phyloP scores from a whole-genome alignment of 768 basidiomycete genomes.

The Daedalea quercina region DNA sequence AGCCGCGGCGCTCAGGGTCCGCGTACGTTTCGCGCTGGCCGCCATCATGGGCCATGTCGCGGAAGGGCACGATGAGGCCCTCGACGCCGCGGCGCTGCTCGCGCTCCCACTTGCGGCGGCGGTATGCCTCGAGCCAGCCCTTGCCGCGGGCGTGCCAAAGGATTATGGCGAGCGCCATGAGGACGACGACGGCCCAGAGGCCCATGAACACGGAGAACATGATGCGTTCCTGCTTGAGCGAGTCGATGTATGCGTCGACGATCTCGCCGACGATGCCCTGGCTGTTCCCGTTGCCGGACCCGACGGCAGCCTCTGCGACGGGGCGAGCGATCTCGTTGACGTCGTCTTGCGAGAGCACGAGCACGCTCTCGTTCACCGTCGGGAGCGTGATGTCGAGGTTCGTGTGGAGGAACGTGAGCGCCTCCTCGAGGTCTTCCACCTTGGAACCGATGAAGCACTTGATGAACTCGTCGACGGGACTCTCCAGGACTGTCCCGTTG shows the following conservation, averaged over 20 bases:
- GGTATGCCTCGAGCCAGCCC: constrained; percentile 37
- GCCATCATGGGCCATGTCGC: neutral
- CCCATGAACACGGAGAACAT: constrained; percentile 81
- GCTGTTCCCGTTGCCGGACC: constrained; percentile 42
- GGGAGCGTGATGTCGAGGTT: constrained; percentile 81
- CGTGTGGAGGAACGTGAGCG: constrained; percentile 85
- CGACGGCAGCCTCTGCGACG: constrained; percentile 78
- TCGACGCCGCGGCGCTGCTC: constrained; percentile 46
- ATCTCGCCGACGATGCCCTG: constrained; percentile 67
- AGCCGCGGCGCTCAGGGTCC: neutral
- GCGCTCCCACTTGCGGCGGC: constrained; percentile 41
- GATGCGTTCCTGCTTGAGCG: constrained; percentile 73
- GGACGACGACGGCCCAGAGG: constrained; percentile 76
- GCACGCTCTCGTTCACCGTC: constrained; percentile 62
- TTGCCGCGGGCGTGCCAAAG: constrained; percentile 67
- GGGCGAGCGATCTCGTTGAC: constrained; percentile 75
- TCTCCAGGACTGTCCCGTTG: constrained; percentile 75
- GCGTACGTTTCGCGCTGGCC: neutral
- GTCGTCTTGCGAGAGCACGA: constrained; percentile 66
- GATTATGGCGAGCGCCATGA: constrained; percentile 69
- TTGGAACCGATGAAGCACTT: constrained; percentile 90
- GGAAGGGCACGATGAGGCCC: constrained; percentile 27
- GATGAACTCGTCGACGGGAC: constrained; percentile 81
- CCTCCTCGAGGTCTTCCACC: constrained; percentile 78
- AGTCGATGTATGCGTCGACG: constrained; percentile 63